These are phyloP conservation scores for Colletotrichum gigasporum DNA, from an alignment of 2,329 filamentous ascomycete species.

Conservation along the genomic window DNA sequence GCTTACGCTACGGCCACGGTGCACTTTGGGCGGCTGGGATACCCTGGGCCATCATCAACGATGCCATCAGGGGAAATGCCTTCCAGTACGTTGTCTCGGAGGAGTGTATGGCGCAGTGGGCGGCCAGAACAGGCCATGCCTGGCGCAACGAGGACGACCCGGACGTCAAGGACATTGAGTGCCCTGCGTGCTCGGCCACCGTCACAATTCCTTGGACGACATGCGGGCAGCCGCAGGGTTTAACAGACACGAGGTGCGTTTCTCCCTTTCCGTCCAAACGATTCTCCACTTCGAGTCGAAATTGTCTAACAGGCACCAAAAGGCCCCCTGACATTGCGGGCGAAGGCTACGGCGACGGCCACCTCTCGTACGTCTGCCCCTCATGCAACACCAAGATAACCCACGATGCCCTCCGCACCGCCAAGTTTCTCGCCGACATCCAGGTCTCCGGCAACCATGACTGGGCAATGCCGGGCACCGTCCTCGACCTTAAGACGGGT, in stretches of 20 bases:
- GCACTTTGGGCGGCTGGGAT: constrained; percentile 68
- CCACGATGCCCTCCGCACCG: constrained; percentile 64
- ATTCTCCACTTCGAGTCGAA: no score
- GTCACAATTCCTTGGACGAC: constrained; percentile 65
- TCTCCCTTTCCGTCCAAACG: no score
- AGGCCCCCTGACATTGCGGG: constrained; percentile 45
- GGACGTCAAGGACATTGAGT: constrained; percentile 54
- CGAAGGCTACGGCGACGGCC: constrained; percentile 59
- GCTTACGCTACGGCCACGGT: constrained; percentile 60
- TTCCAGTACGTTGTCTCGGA: constrained; percentile 61
- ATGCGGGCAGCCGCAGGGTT: constrained; percentile 43
- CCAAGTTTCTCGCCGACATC: constrained; percentile 67
- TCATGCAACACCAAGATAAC: constrained; percentile 56
- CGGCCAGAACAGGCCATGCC: constrained; percentile 50
- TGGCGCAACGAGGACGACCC: constrained; percentile 67
- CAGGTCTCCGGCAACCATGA: constrained; percentile 50
- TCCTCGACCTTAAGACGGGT: constrained; percentile 59
- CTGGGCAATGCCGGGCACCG: constrained; percentile 67
- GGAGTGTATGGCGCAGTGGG: constrained; percentile 54
- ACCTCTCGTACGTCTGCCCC: constrained; percentile 56
- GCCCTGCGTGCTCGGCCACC: constrained; percentile 55
- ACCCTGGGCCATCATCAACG: constrained; percentile 68
- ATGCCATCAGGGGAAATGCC: constrained; percentile 57
- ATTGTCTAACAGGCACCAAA: no score
- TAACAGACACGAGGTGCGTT: constrained; percentile 37